Evolutionary conservation across 164 flowering plant genomes (phyloP), one percentile per base, ranked within the genome.

Genomic region (Magnolia sinica): DNA sequence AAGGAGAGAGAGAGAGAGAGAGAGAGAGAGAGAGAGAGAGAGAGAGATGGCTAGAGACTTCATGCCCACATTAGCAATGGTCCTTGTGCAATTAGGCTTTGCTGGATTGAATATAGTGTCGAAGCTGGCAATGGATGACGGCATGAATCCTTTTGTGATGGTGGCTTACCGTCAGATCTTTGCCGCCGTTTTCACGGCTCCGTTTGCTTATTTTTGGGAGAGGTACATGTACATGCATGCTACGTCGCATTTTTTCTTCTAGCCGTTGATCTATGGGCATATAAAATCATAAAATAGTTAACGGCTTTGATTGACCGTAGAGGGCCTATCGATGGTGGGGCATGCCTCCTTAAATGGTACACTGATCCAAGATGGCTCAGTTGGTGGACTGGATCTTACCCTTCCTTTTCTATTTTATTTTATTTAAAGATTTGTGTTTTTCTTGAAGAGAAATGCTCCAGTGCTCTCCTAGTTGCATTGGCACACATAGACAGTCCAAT

Each of bases 61-160:
- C 49, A 65, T 86, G 82, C 90, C 97, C 8, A 78, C 87, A 59
- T 61, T 92, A 79, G 93, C 87, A 27, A 90, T 90, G 91, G 82
- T 88, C 14, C 1, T 89, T 9, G 85, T 87, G 20, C 97, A 92
- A 75, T 6, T 87, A 0, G 87, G 90, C 6, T 92, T 79, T 59
- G 92, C 97, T 0, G 92, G 91, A 16, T 84, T 91, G 90, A 90
- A 85, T 77, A 81, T 92, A 6, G 67, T 80, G 0, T 83, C 90
- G 0, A 92, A 91, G 79, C 82, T 91, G 19, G 95, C 95, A 50
- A 76, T 92, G 87, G 89, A 89, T 55, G 74, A 87, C 4, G 97
- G 95, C 79, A 87, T 91, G 94, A 83, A 87, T 73, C 95, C 95
- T 0, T 84, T 87, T 24, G 85, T 92, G 19, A 87, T 91, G 71